Conservation (phyloP, 805 yeast genomes). For the Novakomyces olei region DNA sequence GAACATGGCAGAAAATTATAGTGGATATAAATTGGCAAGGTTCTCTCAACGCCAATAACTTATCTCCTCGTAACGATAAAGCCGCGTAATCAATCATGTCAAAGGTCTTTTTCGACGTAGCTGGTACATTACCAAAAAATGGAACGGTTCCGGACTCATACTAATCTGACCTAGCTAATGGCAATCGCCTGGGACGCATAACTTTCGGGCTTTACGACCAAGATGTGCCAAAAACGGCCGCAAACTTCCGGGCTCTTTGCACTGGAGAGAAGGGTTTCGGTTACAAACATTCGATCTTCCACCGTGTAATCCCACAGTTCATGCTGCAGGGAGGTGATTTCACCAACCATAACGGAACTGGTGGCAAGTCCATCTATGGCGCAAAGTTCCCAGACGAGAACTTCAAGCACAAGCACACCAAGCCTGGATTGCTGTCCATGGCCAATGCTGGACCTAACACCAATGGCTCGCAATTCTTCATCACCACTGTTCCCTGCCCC, state of each 20-base stretch:
- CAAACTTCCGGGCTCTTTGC: constrained; percentile 82
- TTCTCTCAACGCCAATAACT: too few relatives aligned
- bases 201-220: constrained; percentile 76
- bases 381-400: constrained; percentile 52
- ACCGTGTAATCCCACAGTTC: constrained; percentile 79
- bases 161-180: constrained; percentile 7
- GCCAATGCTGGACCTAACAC: constrained; percentile 50
- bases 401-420: constrained; percentile 26
- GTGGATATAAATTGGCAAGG: too few relatives aligned
- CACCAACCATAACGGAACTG: constrained; percentile 71
- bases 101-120: constrained; percentile 2
- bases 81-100: too few relatives aligned
- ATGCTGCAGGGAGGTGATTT: constrained; percentile 94
- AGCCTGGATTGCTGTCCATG: constrained; percentile 51
- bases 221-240: constrained; percentile 85
- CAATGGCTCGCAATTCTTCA: constrained; percentile 87
- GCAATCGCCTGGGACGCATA: constrained; percentile 58
- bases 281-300: constrained; percentile 54
- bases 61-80: too few relatives aligned
- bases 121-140: not conserved
- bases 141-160: not conserved
- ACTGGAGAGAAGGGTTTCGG: constrained; percentile 93
- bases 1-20: too few relatives aligned
- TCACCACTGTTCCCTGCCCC: constrained; percentile 70
- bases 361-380: constrained; percentile 74